Evolutionary conservation across 768 basidiomycete genomes (phyloP).

Genomic region (Leucocoprinus sp.): DNA sequence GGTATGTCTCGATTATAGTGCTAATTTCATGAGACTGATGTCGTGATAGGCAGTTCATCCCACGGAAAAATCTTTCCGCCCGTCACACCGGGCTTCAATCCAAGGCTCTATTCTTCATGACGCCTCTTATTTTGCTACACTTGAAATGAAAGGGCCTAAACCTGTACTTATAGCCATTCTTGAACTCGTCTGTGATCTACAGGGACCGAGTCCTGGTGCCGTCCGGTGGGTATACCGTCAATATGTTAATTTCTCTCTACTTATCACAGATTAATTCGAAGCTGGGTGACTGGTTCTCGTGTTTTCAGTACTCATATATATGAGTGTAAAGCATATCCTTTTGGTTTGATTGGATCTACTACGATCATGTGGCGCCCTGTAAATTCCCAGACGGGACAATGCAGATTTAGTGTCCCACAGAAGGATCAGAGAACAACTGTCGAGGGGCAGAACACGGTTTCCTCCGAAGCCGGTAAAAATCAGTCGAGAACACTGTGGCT

Average conservation of each 20-base stretch:
- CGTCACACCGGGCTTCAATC: constrained; percentile 82
- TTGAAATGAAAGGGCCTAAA: constrained; percentile 67
- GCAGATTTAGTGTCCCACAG: not conserved
- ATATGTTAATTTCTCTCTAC: constrained; percentile 1
- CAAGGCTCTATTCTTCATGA: constrained; percentile 87
- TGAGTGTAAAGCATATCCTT: constrained; percentile 53
- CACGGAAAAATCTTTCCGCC: constrained; percentile 86
- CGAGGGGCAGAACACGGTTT: not conserved
- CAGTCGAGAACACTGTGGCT: constrained; percentile 7
- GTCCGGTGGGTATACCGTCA: constrained; percentile 37
- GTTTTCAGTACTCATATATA: constrained; percentile 64
- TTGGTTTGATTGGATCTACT: constrained; percentile 59
- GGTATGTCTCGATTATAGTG: constrained; percentile 28
- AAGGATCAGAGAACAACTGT: constrained; percentile 14
- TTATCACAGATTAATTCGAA: constrained; percentile 19
- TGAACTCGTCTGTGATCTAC: constrained; percentile 54
- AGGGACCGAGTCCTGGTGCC: constrained; percentile 50
- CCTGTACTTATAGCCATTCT: constrained; percentile 42
- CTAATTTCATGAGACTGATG: not conserved
- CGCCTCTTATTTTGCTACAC: constrained; percentile 72
- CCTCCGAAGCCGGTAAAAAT: not conserved
- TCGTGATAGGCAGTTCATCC: constrained; percentile 66
- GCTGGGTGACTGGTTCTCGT: constrained; percentile 60
- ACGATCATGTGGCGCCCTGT: constrained; percentile 67
- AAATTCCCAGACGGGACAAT: constrained; percentile 8